phyloP scores from a whole-genome alignment of 257 asterid species.

The Solanum appendiculatum region DNA sequence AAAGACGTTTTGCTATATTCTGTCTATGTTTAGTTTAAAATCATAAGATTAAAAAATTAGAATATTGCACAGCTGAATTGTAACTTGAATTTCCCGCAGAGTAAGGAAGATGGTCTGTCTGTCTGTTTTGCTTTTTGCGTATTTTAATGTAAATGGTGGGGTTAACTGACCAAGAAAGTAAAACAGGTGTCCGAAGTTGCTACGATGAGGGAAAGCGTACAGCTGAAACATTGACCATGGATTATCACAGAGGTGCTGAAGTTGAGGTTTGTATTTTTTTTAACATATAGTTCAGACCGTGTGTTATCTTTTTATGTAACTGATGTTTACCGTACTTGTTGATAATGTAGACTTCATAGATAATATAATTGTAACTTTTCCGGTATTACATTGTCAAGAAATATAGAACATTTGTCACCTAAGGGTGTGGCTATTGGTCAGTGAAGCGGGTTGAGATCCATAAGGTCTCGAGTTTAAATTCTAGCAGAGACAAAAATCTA shows the following conservation, averaged over 20 bases:
- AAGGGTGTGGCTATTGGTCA: neutral
- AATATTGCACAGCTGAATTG: neutral
- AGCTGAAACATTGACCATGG: constrained; percentile 98
- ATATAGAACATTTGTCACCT: neutral
- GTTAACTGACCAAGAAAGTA: neutral
- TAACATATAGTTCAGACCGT: neutral
- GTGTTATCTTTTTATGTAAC: too few relatives aligned
- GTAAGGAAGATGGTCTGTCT: neutral
- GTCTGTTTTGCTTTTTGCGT: neutral
- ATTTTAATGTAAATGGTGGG: neutral
- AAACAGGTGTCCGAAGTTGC: constrained; percentile 94
- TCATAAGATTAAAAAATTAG: neutral
- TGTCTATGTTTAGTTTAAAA: too few relatives aligned
- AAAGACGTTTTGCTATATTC: too few relatives aligned
- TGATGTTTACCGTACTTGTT: neutral
- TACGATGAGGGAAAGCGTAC: constrained; percentile 99
- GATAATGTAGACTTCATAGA: neutral
- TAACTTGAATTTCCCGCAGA: neutral
- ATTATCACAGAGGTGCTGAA: constrained; percentile 91
- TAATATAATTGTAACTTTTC: neutral
- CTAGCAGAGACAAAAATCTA: too few relatives aligned
- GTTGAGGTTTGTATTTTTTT: constrained; percentile 55
- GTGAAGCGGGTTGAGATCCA: neutral
- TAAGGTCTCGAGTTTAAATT: neutral
- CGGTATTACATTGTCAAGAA: neutral